Percentiles rank a stretch among this genome's conserved stretches.
Conservation (phyloP, 257 asterid genomes). For the Ilex aquifolium region DNA sequence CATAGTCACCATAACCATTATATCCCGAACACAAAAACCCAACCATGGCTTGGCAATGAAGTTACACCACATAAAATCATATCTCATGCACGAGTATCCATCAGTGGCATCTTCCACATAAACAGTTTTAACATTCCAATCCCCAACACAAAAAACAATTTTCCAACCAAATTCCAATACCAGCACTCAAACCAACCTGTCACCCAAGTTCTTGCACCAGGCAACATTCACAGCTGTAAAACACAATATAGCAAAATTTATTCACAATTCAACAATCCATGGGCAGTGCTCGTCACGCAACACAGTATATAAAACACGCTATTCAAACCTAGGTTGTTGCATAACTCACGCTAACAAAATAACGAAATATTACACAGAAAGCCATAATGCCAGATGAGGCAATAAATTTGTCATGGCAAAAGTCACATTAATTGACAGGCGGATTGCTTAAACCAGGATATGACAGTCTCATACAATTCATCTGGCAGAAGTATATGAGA, state of each 20-base stretch:
- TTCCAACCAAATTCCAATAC: slow-evolving; percentile 38
- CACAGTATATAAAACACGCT: slow-evolving; percentile 2
- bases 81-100: slow-evolving; percentile 15
- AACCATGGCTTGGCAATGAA: slow-evolving; percentile 14
- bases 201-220: slow-evolving; percentile 79
- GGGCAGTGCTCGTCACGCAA: slow-evolving; percentile 23
- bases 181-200: slow-evolving; percentile 35
- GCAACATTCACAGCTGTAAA: slow-evolving; percentile 80
- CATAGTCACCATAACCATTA: slow-evolving; percentile 18
- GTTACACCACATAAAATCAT: neutral
- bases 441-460: too few relatives aligned
- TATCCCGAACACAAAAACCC: slow-evolving; percentile 21
- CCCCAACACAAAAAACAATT: slow-evolving; percentile 24
- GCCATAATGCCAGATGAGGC: too few relatives aligned
- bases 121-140: slow-evolving; percentile 26
- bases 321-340: too few relatives aligned
- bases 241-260: slow-evolving; percentile 65
- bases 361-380: too few relatives aligned
- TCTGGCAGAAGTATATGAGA: too few relatives aligned
- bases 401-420: too few relatives aligned
- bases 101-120: slow-evolving; percentile 20
- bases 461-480: too few relatives aligned
- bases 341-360: too few relatives aligned
- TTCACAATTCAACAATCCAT: slow-evolving; percentile 40
- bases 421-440: too few relatives aligned